Evolutionary conservation across 495 filamentous ascomycete genomes (phyloP).

Genomic region (Aspergillus ellipticus): DNA sequence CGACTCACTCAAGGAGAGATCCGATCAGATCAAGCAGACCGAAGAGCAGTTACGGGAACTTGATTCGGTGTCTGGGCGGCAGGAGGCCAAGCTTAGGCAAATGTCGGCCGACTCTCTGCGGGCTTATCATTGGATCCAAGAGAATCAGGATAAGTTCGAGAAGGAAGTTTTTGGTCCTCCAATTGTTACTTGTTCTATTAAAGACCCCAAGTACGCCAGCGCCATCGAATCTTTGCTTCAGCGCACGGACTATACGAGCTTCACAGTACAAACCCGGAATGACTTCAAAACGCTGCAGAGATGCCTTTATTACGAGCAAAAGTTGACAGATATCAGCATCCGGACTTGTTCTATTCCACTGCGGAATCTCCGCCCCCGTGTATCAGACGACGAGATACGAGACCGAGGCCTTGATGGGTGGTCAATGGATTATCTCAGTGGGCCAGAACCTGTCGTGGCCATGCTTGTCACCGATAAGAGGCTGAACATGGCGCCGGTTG

Average conservation of each 20-base stretch:
- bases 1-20: constrained; percentile 24
- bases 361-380: constrained; percentile 46
- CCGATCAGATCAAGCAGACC: constrained; percentile 29
- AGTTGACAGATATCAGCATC: constrained; percentile 63
- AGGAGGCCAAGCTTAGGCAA: constrained; percentile 56
- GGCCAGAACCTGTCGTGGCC: constrained; percentile 78
- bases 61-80: constrained; percentile 73
- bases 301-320: constrained; percentile 42
- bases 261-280: constrained; percentile 67
- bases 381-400: constrained; percentile 52
- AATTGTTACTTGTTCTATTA: constrained; percentile 75
- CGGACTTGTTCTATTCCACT: constrained; percentile 50
- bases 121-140: constrained; percentile 77
- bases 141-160: constrained; percentile 69
- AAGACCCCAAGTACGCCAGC: constrained; percentile 67
- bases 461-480: constrained; percentile 72
- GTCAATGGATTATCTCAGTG: constrained; percentile 70
- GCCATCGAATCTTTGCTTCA: constrained; percentile 69
- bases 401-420: constrained; percentile 72
- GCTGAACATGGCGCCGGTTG: constrained; percentile 65
- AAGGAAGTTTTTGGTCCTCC: constrained; percentile 83
- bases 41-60: constrained; percentile 54
- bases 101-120: constrained; percentile 57
- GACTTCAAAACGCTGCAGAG: constrained; percentile 69
- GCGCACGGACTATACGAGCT: constrained; percentile 60